Percentiles rank a stretch among this genome's conserved stretches.
Conservation (phyloP, 345 rosid species). For the Cochlearia excelsa region DNA sequence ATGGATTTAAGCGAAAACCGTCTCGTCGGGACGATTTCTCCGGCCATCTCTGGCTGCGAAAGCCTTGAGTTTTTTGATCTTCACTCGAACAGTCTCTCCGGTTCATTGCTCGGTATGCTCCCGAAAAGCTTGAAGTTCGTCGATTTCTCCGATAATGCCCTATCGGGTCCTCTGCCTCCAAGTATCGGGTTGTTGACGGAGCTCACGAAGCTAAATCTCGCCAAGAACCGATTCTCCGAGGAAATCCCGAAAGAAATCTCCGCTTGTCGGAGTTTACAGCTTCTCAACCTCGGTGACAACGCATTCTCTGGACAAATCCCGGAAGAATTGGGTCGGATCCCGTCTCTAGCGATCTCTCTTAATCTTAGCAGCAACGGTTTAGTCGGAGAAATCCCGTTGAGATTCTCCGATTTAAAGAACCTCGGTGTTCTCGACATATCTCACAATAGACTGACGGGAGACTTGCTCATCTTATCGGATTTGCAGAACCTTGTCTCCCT, state of each 20-base stretch:
- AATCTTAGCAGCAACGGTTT: constrained; percentile 79
- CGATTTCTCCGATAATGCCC: constrained; percentile 62
- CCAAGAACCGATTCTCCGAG: constrained; percentile 60
- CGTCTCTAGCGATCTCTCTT: constrained; percentile 66
- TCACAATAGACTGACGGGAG: constrained; percentile 66
- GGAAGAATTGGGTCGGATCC: constrained; percentile 56
- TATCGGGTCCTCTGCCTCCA: constrained; percentile 54
- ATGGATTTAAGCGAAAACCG: constrained; percentile 68
- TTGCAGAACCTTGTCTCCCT: constrained; percentile 81
- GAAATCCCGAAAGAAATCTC: constrained; percentile 61
- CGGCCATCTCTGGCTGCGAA: constrained; percentile 55
- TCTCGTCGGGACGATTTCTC: constrained; percentile 57
- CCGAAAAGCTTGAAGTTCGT: constrained; percentile 39
- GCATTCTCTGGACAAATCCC: constrained; percentile 61
- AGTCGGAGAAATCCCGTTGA: constrained; percentile 53
- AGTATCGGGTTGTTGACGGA: constrained; percentile 57
- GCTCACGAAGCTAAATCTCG: constrained; percentile 68
- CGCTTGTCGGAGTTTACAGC: constrained; percentile 65
- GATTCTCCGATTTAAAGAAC: constrained; percentile 55
- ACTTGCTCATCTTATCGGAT: constrained; percentile 49
- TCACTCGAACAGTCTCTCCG: constrained; percentile 68
- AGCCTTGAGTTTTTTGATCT: constrained; percentile 73
- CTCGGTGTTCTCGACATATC: constrained; percentile 72
- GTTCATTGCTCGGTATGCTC: constrained; percentile 53
- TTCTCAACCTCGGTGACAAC: constrained; percentile 69